Percentiles rank a stretch among this genome's conserved stretches.
Conservation (phyloP, 371 early-diverging fungal genomes). For the Rhizopus sp. region DNA sequence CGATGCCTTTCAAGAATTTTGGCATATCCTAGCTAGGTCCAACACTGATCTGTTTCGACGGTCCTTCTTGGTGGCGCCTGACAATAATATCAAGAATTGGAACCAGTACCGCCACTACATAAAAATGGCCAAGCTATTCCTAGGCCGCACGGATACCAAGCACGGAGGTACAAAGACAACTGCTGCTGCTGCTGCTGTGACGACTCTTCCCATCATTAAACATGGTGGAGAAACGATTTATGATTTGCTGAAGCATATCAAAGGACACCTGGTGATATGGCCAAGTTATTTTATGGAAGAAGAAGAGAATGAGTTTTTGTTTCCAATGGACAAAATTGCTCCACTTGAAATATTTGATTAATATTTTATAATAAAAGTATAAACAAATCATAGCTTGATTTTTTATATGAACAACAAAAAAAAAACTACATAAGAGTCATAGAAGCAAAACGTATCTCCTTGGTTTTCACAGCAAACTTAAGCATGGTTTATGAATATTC, state of each 20-base stretch:
- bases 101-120: constrained; percentile 59
- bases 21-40: constrained; percentile 52
- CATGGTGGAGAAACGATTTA: constrained; percentile 14
- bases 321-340: constrained; percentile 51
- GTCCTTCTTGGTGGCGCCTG: constrained; percentile 70
- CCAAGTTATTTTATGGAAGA: constrained; percentile 58
- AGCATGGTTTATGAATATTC: background rate
- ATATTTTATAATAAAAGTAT: constrained; percentile 11
- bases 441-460: background rate
- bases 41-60: constrained; percentile 63
- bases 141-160: constrained; percentile 30
- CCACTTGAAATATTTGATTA: constrained; percentile 65
- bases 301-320: constrained; percentile 52
- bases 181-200: constrained; percentile 21
- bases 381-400: background rate
- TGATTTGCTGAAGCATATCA: constrained; percentile 37
- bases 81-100: constrained; percentile 69
- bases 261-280: constrained; percentile 61
- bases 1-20: constrained; percentile 48
- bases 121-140: constrained; percentile 36
- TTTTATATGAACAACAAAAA: background rate
- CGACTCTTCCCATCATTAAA: constrained; percentile 10
- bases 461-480: background rate
- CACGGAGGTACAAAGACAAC: constrained; percentile 25
- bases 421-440: background rate